Evolutionary conservation across 331 rosid genomes (phyloP).

Genomic region (Quercus phellos): DNA sequence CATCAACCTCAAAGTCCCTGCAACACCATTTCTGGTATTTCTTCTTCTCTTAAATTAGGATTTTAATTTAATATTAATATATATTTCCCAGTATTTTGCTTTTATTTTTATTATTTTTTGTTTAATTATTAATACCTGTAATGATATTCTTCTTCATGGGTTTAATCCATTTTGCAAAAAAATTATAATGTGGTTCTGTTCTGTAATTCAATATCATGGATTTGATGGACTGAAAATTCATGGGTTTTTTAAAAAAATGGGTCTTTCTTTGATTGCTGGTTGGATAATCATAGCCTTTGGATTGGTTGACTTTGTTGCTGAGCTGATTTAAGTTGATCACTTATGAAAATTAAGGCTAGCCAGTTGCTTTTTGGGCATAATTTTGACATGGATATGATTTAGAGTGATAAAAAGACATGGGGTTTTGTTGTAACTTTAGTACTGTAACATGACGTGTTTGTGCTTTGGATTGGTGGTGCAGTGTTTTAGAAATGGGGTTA

Average conservation of each 20-base stretch:
- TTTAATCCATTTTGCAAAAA: not conserved
- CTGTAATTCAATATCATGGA: not conserved
- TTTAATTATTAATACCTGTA: not conserved
- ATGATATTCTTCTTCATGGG: not conserved
- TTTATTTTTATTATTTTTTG: not conserved
- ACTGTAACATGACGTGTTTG: not conserved
- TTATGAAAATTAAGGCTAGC: not conserved
- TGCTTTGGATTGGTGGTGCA: not conserved
- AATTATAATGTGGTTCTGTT: not conserved
- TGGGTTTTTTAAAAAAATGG: not conserved
- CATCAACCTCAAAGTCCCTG: slow-evolving; percentile 20
- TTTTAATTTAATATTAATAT: not conserved
- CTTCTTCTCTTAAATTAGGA: not conserved
- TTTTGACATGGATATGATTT: not conserved
- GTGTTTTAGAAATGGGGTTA: not conserved
- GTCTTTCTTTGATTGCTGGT: slow-evolving; percentile 5
- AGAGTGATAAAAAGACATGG: not conserved
- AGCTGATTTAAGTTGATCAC: slow-evolving; percentile 13
- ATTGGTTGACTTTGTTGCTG: slow-evolving; percentile 15
- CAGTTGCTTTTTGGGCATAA: not conserved
- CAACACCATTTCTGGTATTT: slow-evolving; percentile 22
- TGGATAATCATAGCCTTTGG: not conserved
- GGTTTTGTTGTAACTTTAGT: not conserved
- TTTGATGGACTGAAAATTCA: not conserved
- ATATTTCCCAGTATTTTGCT: not conserved